Base-by-base conservation (phyloP, 2,329 filamentous ascomycete species). In the Neonectria punicea region DNA sequence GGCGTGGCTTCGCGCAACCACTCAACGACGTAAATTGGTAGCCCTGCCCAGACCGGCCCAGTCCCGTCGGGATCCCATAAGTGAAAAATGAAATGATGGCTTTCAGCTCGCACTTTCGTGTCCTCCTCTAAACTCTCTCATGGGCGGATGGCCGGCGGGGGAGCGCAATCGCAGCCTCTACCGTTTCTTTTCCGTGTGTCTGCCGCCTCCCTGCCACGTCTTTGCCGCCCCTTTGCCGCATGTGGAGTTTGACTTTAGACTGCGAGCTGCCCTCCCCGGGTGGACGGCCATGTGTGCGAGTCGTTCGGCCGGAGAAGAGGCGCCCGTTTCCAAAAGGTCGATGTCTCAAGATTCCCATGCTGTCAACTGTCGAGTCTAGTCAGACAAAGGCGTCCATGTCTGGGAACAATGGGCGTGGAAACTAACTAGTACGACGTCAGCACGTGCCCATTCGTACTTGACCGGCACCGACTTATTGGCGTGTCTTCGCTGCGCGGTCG, bases 1-100 rank as follows among this genome's bases (percentile, higher is more conserved):
- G 47, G 58, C 49, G 56, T 73, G 70, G 69, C 69, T 64, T 60
- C 64, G 32, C 58, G 54, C 53, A 51, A 34, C 57, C 47, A 57
- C 53, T 56, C 43, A 53, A 59, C n/a, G 32, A 61, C 51, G 53
- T 46, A 53, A 62, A 61, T 64, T 68, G 51, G 44, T 22, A 30
- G 22, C 32, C 55, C 65, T 25, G 18, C 46, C 49, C 55, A 49
- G 44, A 39, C 68, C 53, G 53, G 44, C 54, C 65, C 58, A 58
- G 46, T 50, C 67, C 49, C 51, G 41, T 53, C 51, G 54, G 51
- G 36, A 53, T 57, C 25, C 39, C 53, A 32, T 18, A 4, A 39
- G 22, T n/a, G 44, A 62, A 66, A 66, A 58, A 47, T 47, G 56
- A 67, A 64, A 67, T 66, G 60, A 62, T 61, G 61, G 58, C 46